Conservation (phyloP, 257 asterid genomes). For the Gentiana straminea region DNA sequence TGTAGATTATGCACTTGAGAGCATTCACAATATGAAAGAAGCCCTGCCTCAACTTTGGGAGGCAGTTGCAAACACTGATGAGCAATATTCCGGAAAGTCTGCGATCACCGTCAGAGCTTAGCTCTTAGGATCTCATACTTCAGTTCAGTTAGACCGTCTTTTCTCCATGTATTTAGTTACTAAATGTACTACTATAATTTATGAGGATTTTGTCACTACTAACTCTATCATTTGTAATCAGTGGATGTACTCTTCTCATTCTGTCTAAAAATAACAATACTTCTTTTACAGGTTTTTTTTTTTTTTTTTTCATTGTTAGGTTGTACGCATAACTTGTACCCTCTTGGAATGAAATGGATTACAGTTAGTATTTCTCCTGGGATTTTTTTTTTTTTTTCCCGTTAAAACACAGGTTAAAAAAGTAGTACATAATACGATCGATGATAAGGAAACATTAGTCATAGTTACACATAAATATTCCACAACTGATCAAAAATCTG, state of each 20-base stretch:
- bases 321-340: too few species aligned
- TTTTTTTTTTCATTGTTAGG: too few species aligned
- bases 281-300: not conserved
- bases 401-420: too few species aligned
- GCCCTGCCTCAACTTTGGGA: conserved; percentile 92
- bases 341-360: too few species aligned
- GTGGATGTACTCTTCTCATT: conserved; percentile 9
- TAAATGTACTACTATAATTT: too few species aligned
- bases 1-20: conserved; percentile 66
- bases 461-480: too few species aligned
- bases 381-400: too few species aligned
- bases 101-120: conserved; percentile 64
- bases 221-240: conserved; percentile 1
- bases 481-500: too few species aligned
- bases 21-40: conserved; percentile 83
- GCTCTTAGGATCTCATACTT: conserved; percentile 3
- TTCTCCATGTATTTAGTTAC: too few species aligned
- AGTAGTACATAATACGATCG: too few species aligned
- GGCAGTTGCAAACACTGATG: conserved; percentile 31
- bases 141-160: not conserved
- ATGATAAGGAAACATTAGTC: too few species aligned
- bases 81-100: conserved; percentile 28
- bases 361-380: too few species aligned
- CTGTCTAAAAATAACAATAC: not conserved
- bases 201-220: not conserved